Percentiles rank a stretch among this genome's conserved stretches.
These are phyloP conservation scores for Blastocystis hominis DNA, from an alignment of 352 stramenopile genomes.

Conservation along the genomic window DNA sequence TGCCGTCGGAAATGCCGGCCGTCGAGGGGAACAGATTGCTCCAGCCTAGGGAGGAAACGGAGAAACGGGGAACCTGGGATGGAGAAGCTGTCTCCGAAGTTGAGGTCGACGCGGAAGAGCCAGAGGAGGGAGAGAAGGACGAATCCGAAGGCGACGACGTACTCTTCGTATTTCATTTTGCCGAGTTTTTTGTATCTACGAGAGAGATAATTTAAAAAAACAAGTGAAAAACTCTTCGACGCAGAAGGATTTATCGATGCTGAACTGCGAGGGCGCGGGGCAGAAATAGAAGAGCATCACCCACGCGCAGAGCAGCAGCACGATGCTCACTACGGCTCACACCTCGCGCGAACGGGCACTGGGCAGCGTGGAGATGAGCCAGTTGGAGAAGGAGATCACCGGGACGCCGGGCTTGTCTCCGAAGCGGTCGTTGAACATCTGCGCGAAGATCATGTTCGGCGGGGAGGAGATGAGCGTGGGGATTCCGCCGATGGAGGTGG, in stretches of 20 bases:
- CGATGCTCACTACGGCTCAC: not conserved
- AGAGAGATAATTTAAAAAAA: not conserved
- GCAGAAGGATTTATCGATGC: slow-evolving; percentile 26
- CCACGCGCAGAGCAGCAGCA: slow-evolving; percentile 13
- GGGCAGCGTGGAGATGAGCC: slow-evolving; percentile 43
- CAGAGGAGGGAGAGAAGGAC: slow-evolving; percentile 14
- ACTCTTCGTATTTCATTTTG: slow-evolving; percentile 45
- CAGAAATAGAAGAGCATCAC: slow-evolving; percentile 1
- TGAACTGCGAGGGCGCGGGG: not conserved
- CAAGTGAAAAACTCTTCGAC: not conserved
- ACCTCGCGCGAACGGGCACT: not conserved
- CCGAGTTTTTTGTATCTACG: slow-evolving; percentile 47
- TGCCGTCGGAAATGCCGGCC: not conserved
- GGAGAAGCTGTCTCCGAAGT: slow-evolving; percentile 31
- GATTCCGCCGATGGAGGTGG: slow-evolving; percentile 29
- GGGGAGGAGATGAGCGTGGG: slow-evolving; percentile 51
- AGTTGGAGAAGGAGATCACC: slow-evolving; percentile 36
- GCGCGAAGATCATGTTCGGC: slow-evolving; percentile 42
- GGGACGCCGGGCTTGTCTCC: not conserved
- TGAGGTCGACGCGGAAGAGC: slow-evolving; percentile 45
- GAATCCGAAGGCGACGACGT: slow-evolving; percentile 19
- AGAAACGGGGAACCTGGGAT: not conserved
- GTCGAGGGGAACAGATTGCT: slow-evolving; percentile 2
- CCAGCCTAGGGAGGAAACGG: slow-evolving; percentile 2
- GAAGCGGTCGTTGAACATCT: slow-evolving; percentile 29